Conservation (phyloP, 73 alveolate genomes). For the Uronychia binucleata region DNA sequence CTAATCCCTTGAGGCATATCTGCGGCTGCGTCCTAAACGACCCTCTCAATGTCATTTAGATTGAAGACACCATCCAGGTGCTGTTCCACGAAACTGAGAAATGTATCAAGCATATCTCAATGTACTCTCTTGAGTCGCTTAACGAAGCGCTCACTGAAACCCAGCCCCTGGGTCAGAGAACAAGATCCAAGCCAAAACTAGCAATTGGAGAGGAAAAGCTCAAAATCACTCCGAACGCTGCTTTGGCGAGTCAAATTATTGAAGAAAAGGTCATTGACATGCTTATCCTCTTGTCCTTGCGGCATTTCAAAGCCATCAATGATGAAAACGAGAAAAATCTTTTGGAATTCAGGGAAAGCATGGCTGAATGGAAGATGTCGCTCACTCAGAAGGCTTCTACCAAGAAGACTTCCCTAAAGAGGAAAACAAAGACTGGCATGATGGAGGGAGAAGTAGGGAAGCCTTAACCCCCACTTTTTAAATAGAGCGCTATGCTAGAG, state of each 20-base stretch:
- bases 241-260: slow-evolving; percentile 71
- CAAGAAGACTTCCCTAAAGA: too few relatives aligned
- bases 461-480: slow-evolving; percentile 57
- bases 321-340: slow-evolving; percentile 22
- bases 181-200: background rate
- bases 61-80: slow-evolving; percentile 28
- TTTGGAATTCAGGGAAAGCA: slow-evolving; percentile 59
- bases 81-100: slow-evolving; percentile 46
- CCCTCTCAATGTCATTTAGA: slow-evolving; percentile 18
- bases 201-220: slow-evolving; percentile 18
- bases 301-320: slow-evolving; percentile 63
- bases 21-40: slow-evolving; percentile 62
- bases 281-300: slow-evolving; percentile 71
- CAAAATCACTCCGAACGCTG: slow-evolving; percentile 52
- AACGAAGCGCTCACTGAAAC: slow-evolving; percentile 38
- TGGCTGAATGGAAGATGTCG: slow-evolving; percentile 46
- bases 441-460: slow-evolving; percentile 55
- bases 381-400: slow-evolving; percentile 21
- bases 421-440: slow-evolving; percentile 44
- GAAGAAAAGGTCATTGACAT: slow-evolving; percentile 81
- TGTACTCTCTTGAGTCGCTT: slow-evolving; percentile 24
- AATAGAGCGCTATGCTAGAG: slow-evolving; percentile 51
- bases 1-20: slow-evolving; percentile 71
- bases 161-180: slow-evolving; percentile 13
- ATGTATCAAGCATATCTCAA: slow-evolving; percentile 40